Evolutionary conservation across 2,329 filamentous ascomycete genomes (phyloP).

Genomic region (Zymoseptoria pseudotritici): DNA sequence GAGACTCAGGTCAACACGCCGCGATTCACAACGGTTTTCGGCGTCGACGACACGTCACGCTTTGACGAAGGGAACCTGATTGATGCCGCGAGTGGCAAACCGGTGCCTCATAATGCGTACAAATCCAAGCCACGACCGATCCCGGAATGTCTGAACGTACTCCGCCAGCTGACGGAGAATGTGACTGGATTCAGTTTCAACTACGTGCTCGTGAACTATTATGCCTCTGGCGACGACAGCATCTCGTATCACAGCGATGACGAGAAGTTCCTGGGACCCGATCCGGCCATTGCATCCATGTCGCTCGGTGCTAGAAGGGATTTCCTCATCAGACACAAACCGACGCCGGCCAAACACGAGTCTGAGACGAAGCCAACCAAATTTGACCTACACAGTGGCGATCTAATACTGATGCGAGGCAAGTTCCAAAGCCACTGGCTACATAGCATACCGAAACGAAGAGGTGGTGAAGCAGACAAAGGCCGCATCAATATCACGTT

Average conservation of each 20-base stretch:
- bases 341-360: slow-evolving; percentile 34
- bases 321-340: slow-evolving; percentile 75
- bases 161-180: slow-evolving; percentile 57
- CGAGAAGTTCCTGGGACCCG: slow-evolving; percentile 63
- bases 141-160: slow-evolving; percentile 58
- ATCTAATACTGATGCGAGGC: slow-evolving; percentile 74
- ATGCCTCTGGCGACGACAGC: slow-evolving; percentile 66
- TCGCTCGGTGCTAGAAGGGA: slow-evolving; percentile 65
- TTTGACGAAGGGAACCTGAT: slow-evolving; percentile 42
- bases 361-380: slow-evolving; percentile 40
- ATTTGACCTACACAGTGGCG: slow-evolving; percentile 24
- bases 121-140: slow-evolving; percentile 57
- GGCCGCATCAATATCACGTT: slow-evolving; percentile 72
- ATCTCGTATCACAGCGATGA: slow-evolving; percentile 77
- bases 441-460: slow-evolving; percentile 70
- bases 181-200: slow-evolving; percentile 64
- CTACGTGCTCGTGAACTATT: slow-evolving; percentile 77
- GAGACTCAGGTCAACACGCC: slow-evolving; percentile 57
- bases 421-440: slow-evolving; percentile 69
- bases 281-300: slow-evolving; percentile 68
- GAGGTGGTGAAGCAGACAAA: slow-evolving; percentile 52
- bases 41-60: slow-evolving; percentile 54
- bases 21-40: slow-evolving; percentile 56
- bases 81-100: slow-evolving; percentile 37
- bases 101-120: slow-evolving; percentile 43